Conservation (phyloP, 163 green algal species). For the Prototheca wickerhamii region DNA sequence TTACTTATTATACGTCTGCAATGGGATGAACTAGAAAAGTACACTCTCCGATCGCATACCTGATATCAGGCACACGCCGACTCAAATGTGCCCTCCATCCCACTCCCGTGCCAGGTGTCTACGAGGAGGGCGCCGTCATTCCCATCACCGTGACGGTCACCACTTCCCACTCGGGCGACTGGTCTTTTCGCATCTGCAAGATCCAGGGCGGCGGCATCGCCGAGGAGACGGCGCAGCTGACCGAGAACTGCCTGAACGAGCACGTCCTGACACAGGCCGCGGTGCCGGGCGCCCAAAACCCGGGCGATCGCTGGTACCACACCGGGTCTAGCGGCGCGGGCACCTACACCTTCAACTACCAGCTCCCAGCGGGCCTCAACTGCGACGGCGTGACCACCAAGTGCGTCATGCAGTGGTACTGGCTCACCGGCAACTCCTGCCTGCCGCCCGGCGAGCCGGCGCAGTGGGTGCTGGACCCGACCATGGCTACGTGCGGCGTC, state of each 20-base stretch:
- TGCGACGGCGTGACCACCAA: conserved; percentile 17
- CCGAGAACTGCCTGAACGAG: conserved; percentile 16
- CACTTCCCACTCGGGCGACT: conserved; percentile 18
- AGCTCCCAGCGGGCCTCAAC: conserved; percentile 16
- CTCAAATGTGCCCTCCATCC: too few species aligned
- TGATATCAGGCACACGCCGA: too few species aligned
- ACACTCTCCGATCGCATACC: too few species aligned
- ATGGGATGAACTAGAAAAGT: too few species aligned
- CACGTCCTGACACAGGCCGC: conserved; percentile 19
- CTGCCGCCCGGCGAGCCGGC: conserved; percentile 2
- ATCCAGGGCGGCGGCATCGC: not conserved
- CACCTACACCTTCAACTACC: conserved; percentile 11
- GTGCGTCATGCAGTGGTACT: conserved; percentile 28
- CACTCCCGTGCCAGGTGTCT: too few species aligned
- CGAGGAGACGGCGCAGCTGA: conserved; percentile 17
- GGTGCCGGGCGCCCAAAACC: conserved; percentile 12
- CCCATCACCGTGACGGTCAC: conserved; percentile 8
- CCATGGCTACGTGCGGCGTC: not conserved
- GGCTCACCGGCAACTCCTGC: conserved; percentile 13
- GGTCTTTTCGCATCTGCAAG: conserved; percentile 21
- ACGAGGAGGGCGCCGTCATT: conserved; percentile 2
- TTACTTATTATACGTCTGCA: too few species aligned
- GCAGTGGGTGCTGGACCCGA: not conserved
- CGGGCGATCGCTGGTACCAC: conserved; percentile 8
- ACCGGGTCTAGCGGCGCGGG: not conserved